These are phyloP conservation scores for Neonectria coccinea DNA, from an alignment of 2,329 filamentous ascomycete genomes.

Conservation along the genomic window DNA sequence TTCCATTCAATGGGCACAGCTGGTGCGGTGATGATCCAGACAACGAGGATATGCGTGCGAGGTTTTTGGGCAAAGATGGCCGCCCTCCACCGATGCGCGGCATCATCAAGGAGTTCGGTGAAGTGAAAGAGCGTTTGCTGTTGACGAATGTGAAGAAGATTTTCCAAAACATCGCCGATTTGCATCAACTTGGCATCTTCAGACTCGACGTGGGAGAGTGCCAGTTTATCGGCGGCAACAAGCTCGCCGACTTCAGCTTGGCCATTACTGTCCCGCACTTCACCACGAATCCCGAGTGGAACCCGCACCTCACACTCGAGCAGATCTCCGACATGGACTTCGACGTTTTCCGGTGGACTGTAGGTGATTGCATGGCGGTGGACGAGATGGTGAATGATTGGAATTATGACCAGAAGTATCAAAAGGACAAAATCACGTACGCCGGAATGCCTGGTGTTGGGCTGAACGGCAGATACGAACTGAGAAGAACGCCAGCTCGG, in stretches of 20 bases:
- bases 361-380: neutral
- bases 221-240: no score
- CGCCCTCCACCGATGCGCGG: no score
- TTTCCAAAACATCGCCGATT: neutral
- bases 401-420: no score
- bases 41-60: no score
- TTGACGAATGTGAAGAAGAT: neutral
- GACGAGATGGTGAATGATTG: no score
- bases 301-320: constrained; percentile 6
- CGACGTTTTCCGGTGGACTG: neutral
- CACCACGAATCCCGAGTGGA: constrained; percentile 25
- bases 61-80: no score
- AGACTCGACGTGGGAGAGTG: no score
- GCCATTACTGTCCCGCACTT: constrained; percentile 44
- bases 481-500: neutral
- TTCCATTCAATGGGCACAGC: no score
- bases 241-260: constrained; percentile 42
- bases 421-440: neutral
- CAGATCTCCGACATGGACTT: neutral
- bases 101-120: constrained; percentile 40
- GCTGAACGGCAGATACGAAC: neutral
- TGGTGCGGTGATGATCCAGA: no score
- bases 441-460: neutral
- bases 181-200: constrained; percentile 18
- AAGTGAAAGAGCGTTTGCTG: neutral